A percentile compares a stretch with the other conserved stretches of the same genome.
These are phyloP conservation scores for Plectosphaerella plurivora DNA, from an alignment of 2,329 filamentous ascomycete genomes.

Conservation along the genomic window DNA sequence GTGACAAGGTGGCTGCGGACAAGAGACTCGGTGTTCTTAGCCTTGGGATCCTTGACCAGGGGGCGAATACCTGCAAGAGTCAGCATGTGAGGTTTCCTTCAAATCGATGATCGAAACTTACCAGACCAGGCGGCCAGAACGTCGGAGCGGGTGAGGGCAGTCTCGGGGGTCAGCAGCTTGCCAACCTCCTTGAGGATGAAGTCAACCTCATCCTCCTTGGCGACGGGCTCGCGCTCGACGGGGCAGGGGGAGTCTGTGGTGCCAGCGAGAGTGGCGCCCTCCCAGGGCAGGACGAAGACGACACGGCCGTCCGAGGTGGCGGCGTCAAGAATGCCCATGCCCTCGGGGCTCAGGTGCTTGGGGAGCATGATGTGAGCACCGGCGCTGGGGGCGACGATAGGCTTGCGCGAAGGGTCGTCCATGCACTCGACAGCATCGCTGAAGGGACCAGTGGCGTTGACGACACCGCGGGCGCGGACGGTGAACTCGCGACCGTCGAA, in stretches of 20 bases:
- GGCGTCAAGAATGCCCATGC: conserved; percentile 80
- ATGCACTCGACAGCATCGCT: conserved; percentile 75
- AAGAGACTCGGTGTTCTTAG: conserved; percentile 76
- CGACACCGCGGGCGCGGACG: conserved; percentile 74
- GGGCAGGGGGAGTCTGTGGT: conserved; percentile 73
- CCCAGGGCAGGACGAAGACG: conserved; percentile 84
- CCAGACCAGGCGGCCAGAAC: conserved; percentile 80
- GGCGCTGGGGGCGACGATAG: conserved; percentile 75
- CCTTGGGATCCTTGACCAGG: conserved; percentile 75
- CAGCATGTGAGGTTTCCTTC: not conserved
- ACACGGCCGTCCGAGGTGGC: conserved; percentile 80
- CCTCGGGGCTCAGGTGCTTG: conserved; percentile 70
- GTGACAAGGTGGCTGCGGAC: conserved; percentile 79
- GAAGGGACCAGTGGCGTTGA: conserved; percentile 83
- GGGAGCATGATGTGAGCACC: conserved; percentile 82
- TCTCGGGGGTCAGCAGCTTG: conserved; percentile 71
- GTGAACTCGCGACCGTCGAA: conserved; percentile 50
- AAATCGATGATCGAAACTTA: conserved; percentile 25
- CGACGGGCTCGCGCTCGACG: conserved; percentile 65
- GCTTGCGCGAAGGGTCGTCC: conserved; percentile 64
- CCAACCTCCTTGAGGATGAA: conserved; percentile 78
- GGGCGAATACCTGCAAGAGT: conserved; percentile 57
- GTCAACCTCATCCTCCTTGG: conserved; percentile 72
- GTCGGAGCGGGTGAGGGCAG: conserved; percentile 68
- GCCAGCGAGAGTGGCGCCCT: conserved; percentile 80